Evolutionary conservation across 108 stramenopile species (phyloP).

Genomic region (Skeletonema costatum): DNA sequence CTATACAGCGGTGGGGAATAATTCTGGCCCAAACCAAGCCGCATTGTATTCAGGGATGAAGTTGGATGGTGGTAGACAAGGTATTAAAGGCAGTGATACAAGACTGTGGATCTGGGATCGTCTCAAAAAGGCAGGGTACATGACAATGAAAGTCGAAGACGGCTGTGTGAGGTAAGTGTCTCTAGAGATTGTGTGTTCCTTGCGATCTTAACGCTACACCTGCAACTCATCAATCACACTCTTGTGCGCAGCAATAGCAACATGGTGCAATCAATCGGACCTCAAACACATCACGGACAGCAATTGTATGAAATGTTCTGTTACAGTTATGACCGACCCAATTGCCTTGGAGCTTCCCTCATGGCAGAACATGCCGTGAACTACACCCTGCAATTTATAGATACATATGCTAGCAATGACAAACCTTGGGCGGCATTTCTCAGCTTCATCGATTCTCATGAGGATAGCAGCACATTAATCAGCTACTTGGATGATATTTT

Average conservation of each 20-base stretch:
- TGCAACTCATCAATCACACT: neutral
- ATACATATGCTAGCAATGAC: conserved; percentile 20
- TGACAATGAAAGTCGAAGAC: conserved; percentile 60
- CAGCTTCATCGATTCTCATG: conserved; percentile 58
- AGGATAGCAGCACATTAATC: conserved; percentile 49
- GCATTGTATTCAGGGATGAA: conserved; percentile 52
- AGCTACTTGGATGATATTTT: conserved; percentile 37
- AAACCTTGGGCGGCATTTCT: conserved; percentile 58
- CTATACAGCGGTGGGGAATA: conserved; percentile 56
- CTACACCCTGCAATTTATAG: conserved; percentile 42
- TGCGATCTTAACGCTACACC: no score
- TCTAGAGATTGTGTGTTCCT: neutral
- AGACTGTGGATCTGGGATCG: conserved; percentile 58
- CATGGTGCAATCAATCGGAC: conserved; percentile 57
- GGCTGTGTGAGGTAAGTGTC: conserved; percentile 41
- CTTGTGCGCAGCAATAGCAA: conserved; percentile 31
- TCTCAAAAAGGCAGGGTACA: conserved; percentile 40
- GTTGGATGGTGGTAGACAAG: conserved; percentile 23
- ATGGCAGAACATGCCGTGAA: conserved; percentile 43
- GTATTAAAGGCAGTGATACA: conserved; percentile 8
- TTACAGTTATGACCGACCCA: conserved; percentile 56
- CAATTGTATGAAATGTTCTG: conserved; percentile 50
- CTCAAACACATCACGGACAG: conserved; percentile 52
- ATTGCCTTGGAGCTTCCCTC: conserved; percentile 47
- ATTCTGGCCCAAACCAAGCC: conserved; percentile 65